phyloP scores from a whole-genome alignment of 1,284 basidiomycete genomes.

The Xanthoconium separans region DNA sequence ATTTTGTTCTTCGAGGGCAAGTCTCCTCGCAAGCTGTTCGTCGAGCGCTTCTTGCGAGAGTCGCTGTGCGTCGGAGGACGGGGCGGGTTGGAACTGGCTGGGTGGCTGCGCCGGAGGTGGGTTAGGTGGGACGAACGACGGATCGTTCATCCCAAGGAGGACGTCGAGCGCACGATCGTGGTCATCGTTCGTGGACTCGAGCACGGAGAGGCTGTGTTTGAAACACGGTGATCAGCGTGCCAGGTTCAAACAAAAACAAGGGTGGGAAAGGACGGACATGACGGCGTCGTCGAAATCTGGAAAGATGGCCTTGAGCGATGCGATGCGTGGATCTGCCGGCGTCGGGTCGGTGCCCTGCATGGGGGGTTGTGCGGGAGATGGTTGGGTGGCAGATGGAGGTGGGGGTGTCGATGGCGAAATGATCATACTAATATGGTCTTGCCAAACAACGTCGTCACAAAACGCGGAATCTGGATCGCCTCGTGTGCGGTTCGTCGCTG shows the following conservation, averaged over 20 bases:
- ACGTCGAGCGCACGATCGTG: slow-evolving; percentile 72
- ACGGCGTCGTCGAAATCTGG: slow-evolving; percentile 73
- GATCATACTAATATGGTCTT: slow-evolving; percentile 17
- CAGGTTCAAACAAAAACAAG: not conserved
- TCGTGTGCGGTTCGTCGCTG: not conserved
- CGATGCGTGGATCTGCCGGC: slow-evolving; percentile 47
- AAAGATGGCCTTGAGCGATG: slow-evolving; percentile 67
- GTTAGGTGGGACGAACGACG: slow-evolving; percentile 51
- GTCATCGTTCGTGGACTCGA: slow-evolving; percentile 63
- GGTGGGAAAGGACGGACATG: slow-evolving; percentile 45
- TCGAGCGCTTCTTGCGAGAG: slow-evolving; percentile 68
- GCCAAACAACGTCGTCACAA: slow-evolving; percentile 1
- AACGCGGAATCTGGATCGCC: not conserved
- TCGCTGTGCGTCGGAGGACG: slow-evolving; percentile 11
- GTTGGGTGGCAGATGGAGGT: slow-evolving; percentile 4
- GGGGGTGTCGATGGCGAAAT: slow-evolving; percentile 14
- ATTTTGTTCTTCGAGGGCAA: slow-evolving; percentile 67
- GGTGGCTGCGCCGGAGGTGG: slow-evolving; percentile 10
- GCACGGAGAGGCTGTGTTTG: slow-evolving; percentile 52
- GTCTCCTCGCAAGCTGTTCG: slow-evolving; percentile 68
- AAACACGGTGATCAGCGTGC: slow-evolving; percentile 5
- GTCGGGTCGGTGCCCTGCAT: not conserved
- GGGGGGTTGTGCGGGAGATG: not conserved
- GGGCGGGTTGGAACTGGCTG: slow-evolving; percentile 11
- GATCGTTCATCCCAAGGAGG: slow-evolving; percentile 79